Percentiles rank a stretch among this genome's conserved stretches.
These are phyloP conservation scores for Gloeopeniophorella convolvens DNA, from an alignment of 768 basidiomycete genomes.

Conservation along the genomic window DNA sequence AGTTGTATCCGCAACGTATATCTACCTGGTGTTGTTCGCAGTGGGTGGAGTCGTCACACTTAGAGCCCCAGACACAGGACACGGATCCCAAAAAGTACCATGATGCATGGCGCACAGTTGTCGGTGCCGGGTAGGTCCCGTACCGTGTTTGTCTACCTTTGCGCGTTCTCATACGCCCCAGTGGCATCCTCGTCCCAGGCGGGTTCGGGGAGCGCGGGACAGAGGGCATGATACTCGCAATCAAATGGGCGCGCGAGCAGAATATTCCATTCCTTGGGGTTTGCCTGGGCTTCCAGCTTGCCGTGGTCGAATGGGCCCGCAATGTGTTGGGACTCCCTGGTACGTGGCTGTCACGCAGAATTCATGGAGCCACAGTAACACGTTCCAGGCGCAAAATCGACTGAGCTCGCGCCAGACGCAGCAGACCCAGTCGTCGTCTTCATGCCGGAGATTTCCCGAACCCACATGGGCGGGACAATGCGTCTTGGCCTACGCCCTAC, in stretches of 20 bases:
- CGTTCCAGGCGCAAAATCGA: slow-evolving; percentile 68
- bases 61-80: slow-evolving; percentile 78
- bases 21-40: slow-evolving; percentile 29
- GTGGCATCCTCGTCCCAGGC: slow-evolving; percentile 95
- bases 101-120: slow-evolving; percentile 90
- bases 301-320: slow-evolving; percentile 92
- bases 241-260: slow-evolving; percentile 94
- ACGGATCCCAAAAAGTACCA: slow-evolving; percentile 82
- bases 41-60: slow-evolving; percentile 96
- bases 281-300: slow-evolving; percentile 96
- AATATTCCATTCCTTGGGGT: slow-evolving; percentile 94
- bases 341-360: slow-evolving; percentile 27
- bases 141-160: neutral
- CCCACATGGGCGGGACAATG: slow-evolving; percentile 99
- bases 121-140: slow-evolving; percentile 69
- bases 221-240: slow-evolving; percentile 97
- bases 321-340: slow-evolving; percentile 69
- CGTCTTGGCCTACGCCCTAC: slow-evolving; percentile 97
- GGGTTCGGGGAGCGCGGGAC: slow-evolving; percentile 92
- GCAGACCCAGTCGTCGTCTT: slow-evolving; percentile 80
- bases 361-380: slow-evolving; percentile 7
- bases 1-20: neutral
- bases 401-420: slow-evolving; percentile 64
- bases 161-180: slow-evolving; percentile 27
- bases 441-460: slow-evolving; percentile 98